phyloP scores from a whole-genome alignment of 1,284 basidiomycete species.

The Phellinidium pouzarii region DNA sequence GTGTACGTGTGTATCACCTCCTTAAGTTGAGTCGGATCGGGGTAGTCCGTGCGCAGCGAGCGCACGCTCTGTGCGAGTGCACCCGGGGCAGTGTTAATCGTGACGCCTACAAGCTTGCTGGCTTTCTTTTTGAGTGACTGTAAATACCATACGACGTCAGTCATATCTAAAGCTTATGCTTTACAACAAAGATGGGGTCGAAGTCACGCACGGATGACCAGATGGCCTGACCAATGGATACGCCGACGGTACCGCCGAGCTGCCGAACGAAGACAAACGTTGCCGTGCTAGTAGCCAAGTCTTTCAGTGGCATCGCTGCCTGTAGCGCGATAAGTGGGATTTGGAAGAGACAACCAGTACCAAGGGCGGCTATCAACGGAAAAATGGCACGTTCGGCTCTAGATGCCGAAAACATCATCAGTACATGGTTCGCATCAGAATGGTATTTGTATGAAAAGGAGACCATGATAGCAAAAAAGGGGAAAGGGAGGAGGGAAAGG shows the following conservation, averaged over 20 bases:
- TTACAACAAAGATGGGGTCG: neutral
- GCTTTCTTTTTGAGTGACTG: conserved; percentile 49
- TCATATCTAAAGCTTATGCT: neutral
- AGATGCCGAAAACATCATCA: neutral
- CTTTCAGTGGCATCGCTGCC: conserved; percentile 75
- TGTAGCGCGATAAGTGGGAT: conserved; percentile 65
- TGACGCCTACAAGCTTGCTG: conserved; percentile 37
- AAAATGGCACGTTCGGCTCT: conserved; percentile 57
- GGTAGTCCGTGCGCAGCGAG: conserved; percentile 41
- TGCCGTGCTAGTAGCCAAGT: conserved; percentile 73
- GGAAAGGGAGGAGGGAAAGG: conserved; percentile 20
- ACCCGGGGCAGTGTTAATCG: conserved; percentile 45
- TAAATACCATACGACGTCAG: neutral
- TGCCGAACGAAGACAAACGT: conserved; percentile 67
- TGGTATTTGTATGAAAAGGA: too few relatives aligned
- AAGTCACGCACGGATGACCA: conserved; percentile 46
- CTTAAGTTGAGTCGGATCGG: conserved; percentile 39
- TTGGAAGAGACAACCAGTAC: conserved; percentile 61
- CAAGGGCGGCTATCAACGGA: conserved; percentile 52
- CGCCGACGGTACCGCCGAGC: conserved; percentile 74
- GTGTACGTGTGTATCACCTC: conserved; percentile 66
- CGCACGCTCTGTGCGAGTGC: conserved; percentile 52
- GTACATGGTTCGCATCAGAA: neutral
- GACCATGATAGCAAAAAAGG: neutral
- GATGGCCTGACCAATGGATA: conserved; percentile 66